phyloP scores from a whole-genome alignment of 2,329 filamentous ascomycete species.

The Xylaria multiplex region DNA sequence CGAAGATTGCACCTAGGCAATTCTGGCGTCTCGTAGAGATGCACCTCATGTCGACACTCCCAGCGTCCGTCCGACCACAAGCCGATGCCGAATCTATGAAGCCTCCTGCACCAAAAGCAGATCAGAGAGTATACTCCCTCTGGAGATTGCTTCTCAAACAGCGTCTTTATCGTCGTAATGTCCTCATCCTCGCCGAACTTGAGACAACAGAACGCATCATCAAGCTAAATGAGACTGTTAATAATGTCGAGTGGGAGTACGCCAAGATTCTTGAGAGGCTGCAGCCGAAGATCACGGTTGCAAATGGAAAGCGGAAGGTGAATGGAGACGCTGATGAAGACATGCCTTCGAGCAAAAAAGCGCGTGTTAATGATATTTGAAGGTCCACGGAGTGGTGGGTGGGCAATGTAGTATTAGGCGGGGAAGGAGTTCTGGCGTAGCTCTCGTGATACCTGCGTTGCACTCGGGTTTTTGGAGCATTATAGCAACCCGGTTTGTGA shows the following conservation, averaged over 20 bases:
- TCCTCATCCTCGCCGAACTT: constrained; percentile 74
- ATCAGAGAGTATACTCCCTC: constrained; percentile 72
- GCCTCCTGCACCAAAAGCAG: constrained; percentile 58
- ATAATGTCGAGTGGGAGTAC: constrained; percentile 77
- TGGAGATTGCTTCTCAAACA: constrained; percentile 83
- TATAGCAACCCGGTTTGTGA: not conserved
- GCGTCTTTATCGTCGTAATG: constrained; percentile 79
- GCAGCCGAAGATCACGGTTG: constrained; percentile 37
- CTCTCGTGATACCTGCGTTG: constrained; percentile 42
- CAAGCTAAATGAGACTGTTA: constrained; percentile 75
- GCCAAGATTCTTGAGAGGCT: constrained; percentile 65
- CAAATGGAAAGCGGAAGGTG: constrained; percentile 60
- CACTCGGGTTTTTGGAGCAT: constrained; percentile 37
- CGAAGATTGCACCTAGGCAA: constrained; percentile 81
- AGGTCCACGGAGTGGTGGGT: not conserved
- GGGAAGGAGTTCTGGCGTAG: constrained; percentile 25
- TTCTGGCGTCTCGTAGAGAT: constrained; percentile 80
- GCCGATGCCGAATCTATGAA: constrained; percentile 47
- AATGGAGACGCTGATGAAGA: constrained; percentile 44
- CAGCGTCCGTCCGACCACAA: constrained; percentile 64
- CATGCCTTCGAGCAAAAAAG: constrained; percentile 56
- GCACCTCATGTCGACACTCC: constrained; percentile 72
- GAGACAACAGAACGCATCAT: constrained; percentile 74
- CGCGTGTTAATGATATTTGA: constrained; percentile 51
- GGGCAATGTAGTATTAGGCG: constrained; percentile 6